phyloP scores from a whole-genome alignment of 371 early-diverging fungal species.

The Globomyces sp. region DNA sequence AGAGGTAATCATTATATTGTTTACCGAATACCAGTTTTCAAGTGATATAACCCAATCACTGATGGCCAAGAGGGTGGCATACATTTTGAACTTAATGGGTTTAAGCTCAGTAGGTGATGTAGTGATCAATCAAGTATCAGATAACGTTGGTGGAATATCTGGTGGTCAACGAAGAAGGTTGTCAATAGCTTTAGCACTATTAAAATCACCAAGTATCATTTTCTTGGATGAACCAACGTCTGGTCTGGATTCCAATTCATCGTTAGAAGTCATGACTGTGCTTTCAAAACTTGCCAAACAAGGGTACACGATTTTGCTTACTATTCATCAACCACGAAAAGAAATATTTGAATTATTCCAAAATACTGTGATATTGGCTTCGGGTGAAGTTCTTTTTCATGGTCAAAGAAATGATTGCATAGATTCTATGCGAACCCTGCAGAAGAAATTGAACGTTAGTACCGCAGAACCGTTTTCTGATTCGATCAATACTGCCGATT shows the following conservation, averaged over 20 bases:
- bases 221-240: conserved; percentile 58
- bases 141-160: conserved; percentile 27
- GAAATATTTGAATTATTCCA: conserved; percentile 87
- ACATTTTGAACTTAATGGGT: conserved; percentile 32
- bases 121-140: conserved; percentile 24
- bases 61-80: conserved; percentile 21
- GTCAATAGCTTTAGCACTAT: conserved; percentile 49
- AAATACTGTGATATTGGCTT: conserved; percentile 75
- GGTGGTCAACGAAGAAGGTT: conserved; percentile 43
- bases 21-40: background rate
- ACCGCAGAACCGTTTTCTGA: background rate
- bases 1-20: conserved; percentile 9
- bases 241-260: conserved; percentile 75
- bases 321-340: conserved; percentile 85
- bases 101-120: conserved; percentile 28
- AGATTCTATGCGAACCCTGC: conserved; percentile 9
- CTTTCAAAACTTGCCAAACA: conserved; percentile 73
- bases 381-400: conserved; percentile 73
- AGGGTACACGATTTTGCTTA: conserved; percentile 83
- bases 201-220: conserved; percentile 43
- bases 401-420: conserved; percentile 37
- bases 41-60: background rate
- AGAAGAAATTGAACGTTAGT: background rate
- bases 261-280: conserved; percentile 82
- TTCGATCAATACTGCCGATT: conserved; percentile 24